These are phyloP conservation scores for Citrus sinensis DNA, from an alignment of 345 rosid species.

Conservation along the genomic window DNA sequence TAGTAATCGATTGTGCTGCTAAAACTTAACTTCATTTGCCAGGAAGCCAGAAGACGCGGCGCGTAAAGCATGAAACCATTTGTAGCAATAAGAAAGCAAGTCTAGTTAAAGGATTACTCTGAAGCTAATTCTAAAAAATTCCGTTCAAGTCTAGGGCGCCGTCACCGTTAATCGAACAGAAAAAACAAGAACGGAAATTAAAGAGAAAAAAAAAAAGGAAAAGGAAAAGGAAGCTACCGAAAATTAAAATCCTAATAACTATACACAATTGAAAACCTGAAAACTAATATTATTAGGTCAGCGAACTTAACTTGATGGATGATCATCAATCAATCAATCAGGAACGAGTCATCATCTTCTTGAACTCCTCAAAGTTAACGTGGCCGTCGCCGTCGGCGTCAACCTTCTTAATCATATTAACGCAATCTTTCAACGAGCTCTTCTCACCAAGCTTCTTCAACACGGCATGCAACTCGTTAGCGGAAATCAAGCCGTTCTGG, in stretches of 20 bases:
- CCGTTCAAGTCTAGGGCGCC: not conserved
- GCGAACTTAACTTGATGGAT: not conserved
- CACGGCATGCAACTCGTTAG: slow-evolving; percentile 65
- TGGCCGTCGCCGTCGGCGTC: slow-evolving; percentile 90
- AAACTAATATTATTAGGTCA: not conserved
- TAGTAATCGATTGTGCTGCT: too few relatives aligned
- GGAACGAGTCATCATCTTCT: slow-evolving; percentile 71
- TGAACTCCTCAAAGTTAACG: slow-evolving; percentile 93
- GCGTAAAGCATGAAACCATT: not conserved
- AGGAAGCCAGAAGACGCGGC: too few relatives aligned
- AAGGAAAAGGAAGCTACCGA: too few relatives aligned
- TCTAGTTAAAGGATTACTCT: not conserved
- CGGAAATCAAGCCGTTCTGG: slow-evolving; percentile 80
- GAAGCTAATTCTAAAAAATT: not conserved
- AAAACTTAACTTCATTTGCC: too few relatives aligned
- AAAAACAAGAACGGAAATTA: not conserved
- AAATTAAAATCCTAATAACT: not conserved
- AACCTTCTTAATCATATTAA: slow-evolving; percentile 79
- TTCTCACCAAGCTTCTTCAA: slow-evolving; percentile 80
- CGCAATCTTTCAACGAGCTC: slow-evolving; percentile 59
- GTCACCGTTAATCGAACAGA: not conserved
- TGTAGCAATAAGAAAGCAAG: not conserved
- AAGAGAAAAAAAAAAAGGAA: too few relatives aligned
- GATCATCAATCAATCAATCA: not conserved
- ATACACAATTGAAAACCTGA: not conserved